Base-by-base conservation (phyloP, 2,329 filamentous ascomycete species). In the Penicillium sp. region DNA sequence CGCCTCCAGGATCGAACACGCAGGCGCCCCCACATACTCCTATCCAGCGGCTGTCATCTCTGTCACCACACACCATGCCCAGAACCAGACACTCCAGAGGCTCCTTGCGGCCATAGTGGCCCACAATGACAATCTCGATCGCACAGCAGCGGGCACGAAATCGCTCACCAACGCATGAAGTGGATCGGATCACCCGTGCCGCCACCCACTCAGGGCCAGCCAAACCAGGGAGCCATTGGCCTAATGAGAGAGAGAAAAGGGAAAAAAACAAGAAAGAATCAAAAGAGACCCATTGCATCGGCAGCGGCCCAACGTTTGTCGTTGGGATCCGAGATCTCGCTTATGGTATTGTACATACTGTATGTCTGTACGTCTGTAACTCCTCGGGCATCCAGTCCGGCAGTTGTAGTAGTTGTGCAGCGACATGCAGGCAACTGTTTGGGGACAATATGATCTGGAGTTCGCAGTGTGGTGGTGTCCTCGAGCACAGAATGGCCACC, bases 121-220 rank as follows among this genome's bases (percentile, higher is more conserved):
- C 46, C 28, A 37, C 51, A 52, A 10, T 42, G 13, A 33, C 30
- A 33, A 53, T 53, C 51, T 26, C 35, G 51, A 53, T 53, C 51
- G 35, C 35, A 53, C 35, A 22, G 51, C 51, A 40, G 30, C 25
- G 49, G 26, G 3, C 8, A 40, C 40, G 35, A 53, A 53, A 40
- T 35, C 51, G 51, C 33, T 35, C 48, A 22, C 46, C 13, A 53
- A 40, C 26, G 19, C 35, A 40, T 22, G 26, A 45, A 30, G 52
- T 54, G 52, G 52, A 45, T 54, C 52, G 10, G 52, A 54, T 54
- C 52, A 45, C 37, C 52, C 38, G 26, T 7, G 38, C 52, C 52
- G 26, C 52, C 38, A 33, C 28, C 38, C 52, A 45, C 38, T 42
- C 51, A 26, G 35, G 35, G 25, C 37, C 19, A 40, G 22, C 35